Evolutionary conservation across 352 stramenopile genomes (phyloP).

Genomic region (Phytophthora chlamydospora): DNA sequence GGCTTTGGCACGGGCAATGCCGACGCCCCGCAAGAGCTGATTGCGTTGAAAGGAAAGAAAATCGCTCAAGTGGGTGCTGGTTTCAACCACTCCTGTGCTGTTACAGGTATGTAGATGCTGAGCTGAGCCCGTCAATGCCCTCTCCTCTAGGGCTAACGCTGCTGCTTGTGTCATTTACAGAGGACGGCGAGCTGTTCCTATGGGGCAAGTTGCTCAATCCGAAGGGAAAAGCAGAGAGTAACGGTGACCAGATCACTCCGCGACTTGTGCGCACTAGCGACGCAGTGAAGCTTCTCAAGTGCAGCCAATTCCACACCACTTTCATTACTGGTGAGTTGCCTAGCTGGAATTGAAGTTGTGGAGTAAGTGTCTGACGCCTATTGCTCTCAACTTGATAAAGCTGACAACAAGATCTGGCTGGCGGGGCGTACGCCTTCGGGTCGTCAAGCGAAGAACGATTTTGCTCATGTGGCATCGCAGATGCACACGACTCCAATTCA

Average conservation of each 20-base stretch:
- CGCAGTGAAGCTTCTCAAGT: constrained; percentile 67
- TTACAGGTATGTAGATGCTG: constrained; percentile 46
- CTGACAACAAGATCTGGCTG: constrained; percentile 77
- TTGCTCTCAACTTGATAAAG: constrained; percentile 49
- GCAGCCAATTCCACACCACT: constrained; percentile 86
- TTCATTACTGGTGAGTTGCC: constrained; percentile 71
- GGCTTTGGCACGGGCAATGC: constrained; percentile 83
- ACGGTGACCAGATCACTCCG: constrained; percentile 76
- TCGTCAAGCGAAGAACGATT: constrained; percentile 58
- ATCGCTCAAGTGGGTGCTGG: constrained; percentile 71
- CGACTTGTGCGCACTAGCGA: constrained; percentile 75
- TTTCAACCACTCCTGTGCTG: constrained; percentile 84
- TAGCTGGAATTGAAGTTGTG: constrained; percentile 8
- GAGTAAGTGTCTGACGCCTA: neutral
- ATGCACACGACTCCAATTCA: constrained; percentile 79
- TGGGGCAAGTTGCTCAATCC: constrained; percentile 87
- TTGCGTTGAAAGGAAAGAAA: constrained; percentile 75
- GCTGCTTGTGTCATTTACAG: constrained; percentile 25
- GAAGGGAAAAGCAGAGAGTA: constrained; percentile 62
- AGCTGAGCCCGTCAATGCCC: neutral
- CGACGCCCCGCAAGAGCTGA: constrained; percentile 71
- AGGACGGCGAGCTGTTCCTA: constrained; percentile 80
- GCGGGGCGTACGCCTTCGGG: constrained; percentile 79
- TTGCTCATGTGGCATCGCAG: constrained; percentile 62
- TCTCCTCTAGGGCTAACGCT: neutral